Base-by-base conservation (phyloP, 2,329 filamentous ascomycete genomes). In the Penicillium hesseltinei region DNA sequence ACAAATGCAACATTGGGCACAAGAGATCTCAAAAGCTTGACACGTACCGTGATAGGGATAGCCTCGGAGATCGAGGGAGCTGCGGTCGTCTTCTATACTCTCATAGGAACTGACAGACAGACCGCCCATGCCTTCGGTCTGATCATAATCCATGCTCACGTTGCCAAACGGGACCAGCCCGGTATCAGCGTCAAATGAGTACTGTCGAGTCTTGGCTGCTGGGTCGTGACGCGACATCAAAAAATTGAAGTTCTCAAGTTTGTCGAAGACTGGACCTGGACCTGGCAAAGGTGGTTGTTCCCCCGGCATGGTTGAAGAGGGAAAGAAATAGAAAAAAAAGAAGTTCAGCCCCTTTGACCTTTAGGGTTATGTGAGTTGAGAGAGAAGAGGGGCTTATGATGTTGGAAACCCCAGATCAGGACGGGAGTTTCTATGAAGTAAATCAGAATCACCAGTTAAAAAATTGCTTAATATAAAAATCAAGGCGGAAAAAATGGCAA, bases 31-130 rank as follows among this genome's bases (percentile, higher is more conserved):
- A 55, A 47, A 59, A 56, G 53, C 56, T 63, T 62, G 56, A 57
- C 25, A 73, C 73, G 67, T 71, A 76, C 73, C 70, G 64, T 73
- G 71, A 71, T 74, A 75, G 35, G 71, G 70, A 62, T 75, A 75
- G 29, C 68, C 69, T 61, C 73, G 63, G 42, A 75, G 63, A 67
- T 76, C 73, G 54, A 75, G 66, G 23, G 72, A 70, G 50, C 61
- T 69, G 57, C 71, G 72, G 42, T 76, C 73, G 59, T 75, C 73
- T 19, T 76, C 73, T 57, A 76, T 70, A 57, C 73, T 75, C 48
- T 76, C 73, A 60, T 76, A 76, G 35, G 73, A 76, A 60, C 73
- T 75, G 64, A 76, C 73, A 31, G 73, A 76, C 11, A 76, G 58
- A 23, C 73, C 73, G 33, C 73, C 73, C 67, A 75, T 69, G 50